phyloP scores from a whole-genome alignment of 257 asterid genomes.

The Scutellaria minor region DNA sequence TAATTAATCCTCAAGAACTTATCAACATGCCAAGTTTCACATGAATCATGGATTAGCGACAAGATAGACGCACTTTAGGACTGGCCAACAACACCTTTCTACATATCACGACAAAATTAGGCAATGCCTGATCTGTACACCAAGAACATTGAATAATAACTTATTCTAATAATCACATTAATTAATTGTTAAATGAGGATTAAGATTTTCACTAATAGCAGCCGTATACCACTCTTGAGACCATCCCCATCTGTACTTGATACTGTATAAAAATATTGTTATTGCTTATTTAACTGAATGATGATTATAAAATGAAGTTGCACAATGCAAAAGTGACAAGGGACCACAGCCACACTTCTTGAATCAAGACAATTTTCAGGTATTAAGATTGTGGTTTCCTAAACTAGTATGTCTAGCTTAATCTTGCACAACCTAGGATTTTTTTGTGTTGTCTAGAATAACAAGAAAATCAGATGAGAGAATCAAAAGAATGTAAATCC shows the following conservation, averaged over 20 bases:
- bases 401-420: not conserved
- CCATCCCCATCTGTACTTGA: slow-evolving; percentile 38
- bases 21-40: slow-evolving; percentile 17
- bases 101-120: slow-evolving; percentile 35
- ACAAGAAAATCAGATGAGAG: not conserved
- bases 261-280: not conserved
- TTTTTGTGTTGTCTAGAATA: no score
- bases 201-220: slow-evolving; percentile 19
- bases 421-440: no score
- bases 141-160: no score
- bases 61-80: slow-evolving; percentile 27
- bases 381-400: not conserved
- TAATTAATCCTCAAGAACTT: not conserved
- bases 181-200: slow-evolving; percentile 13
- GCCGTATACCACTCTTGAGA: slow-evolving; percentile 33
- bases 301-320: slow-evolving; percentile 17
- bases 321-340: slow-evolving; percentile 39
- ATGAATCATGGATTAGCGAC: slow-evolving; percentile 7
- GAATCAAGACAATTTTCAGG: slow-evolving; percentile 28
- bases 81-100: not conserved
- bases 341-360: slow-evolving; percentile 62
- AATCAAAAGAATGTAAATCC: no score
- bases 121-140: slow-evolving; percentile 35
- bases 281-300: slow-evolving; percentile 13
- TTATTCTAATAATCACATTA: not conserved